phyloP scores from a whole-genome alignment of 176 grass and related monocot species.

The Phoenix dactylifera region DNA sequence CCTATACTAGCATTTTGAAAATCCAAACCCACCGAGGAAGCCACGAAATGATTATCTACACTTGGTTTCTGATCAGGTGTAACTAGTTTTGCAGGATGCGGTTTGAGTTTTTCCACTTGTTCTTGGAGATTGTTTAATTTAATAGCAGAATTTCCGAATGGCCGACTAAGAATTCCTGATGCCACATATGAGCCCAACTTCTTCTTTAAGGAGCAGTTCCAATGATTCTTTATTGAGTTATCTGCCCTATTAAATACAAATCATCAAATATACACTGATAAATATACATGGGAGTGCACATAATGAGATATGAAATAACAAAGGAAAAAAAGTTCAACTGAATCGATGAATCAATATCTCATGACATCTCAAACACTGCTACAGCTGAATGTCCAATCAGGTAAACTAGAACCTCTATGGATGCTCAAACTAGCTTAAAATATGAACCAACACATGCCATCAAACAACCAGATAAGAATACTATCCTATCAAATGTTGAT shows the following conservation, averaged over 20 bases:
- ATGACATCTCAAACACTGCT: no score
- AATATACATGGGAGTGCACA: not conserved
- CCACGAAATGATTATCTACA: not conserved
- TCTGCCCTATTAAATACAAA: constrained; percentile 5
- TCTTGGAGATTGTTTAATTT: not conserved
- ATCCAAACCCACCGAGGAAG: not conserved
- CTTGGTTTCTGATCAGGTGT: not conserved
- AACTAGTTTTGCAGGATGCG: not conserved
- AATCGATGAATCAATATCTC: no score
- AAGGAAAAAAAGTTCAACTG: no score
- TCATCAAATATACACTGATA: not conserved
- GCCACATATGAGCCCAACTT: not conserved
- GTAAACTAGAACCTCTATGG: no score
- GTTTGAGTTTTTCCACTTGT: not conserved
- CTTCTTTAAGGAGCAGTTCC: constrained; percentile 15
- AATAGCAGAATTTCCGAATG: not conserved
- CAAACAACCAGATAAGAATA: no score
- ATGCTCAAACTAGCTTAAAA: no score
- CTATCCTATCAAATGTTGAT: no score
- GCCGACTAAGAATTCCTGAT: not conserved
- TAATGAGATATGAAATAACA: no score
- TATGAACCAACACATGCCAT: no score
- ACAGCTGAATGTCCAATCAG: no score
- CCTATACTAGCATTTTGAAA: not conserved
- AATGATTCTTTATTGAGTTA: constrained; percentile 11